Evolutionary conservation across 345 rosid genomes (phyloP).

Genomic region (Ceriops zippeliana): DNA sequence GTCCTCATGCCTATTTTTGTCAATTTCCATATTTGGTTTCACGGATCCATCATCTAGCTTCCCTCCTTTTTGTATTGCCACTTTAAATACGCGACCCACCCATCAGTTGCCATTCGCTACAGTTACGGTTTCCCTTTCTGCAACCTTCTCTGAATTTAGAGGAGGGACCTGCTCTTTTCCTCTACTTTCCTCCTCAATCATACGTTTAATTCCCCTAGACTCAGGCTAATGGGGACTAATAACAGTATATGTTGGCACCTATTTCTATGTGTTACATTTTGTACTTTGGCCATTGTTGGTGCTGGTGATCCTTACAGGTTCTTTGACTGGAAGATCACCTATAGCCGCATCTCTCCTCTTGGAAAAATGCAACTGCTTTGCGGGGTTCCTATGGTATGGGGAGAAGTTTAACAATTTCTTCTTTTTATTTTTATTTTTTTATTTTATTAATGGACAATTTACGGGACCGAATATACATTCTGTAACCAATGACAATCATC

Average conservation of each 20-base stretch:
- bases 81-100: constrained; percentile 19
- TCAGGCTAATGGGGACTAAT: constrained; percentile 2
- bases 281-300: constrained; percentile 16
- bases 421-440: neutral
- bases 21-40: neutral
- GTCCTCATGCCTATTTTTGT: neutral
- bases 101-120: constrained; percentile 14
- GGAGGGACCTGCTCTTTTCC: neutral
- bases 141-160: neutral
- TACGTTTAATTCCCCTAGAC: neutral
- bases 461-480: constrained; percentile 28
- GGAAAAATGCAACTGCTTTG: constrained; percentile 73
- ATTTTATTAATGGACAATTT: constrained; percentile 26
- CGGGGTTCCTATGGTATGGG: neutral
- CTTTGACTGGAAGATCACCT: constrained; percentile 77
- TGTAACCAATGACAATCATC: constrained; percentile 23
- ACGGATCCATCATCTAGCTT: neutral
- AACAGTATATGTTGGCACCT: constrained; percentile 2
- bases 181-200: neutral
- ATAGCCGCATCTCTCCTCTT: constrained; percentile 71
- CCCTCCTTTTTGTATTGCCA: neutral
- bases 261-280: neutral
- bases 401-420: neutral
- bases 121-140: neutral
- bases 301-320: constrained; percentile 72